These are phyloP conservation scores for Venturia carpophila DNA, from an alignment of 2,329 filamentous ascomycete species.

Conservation along the genomic window DNA sequence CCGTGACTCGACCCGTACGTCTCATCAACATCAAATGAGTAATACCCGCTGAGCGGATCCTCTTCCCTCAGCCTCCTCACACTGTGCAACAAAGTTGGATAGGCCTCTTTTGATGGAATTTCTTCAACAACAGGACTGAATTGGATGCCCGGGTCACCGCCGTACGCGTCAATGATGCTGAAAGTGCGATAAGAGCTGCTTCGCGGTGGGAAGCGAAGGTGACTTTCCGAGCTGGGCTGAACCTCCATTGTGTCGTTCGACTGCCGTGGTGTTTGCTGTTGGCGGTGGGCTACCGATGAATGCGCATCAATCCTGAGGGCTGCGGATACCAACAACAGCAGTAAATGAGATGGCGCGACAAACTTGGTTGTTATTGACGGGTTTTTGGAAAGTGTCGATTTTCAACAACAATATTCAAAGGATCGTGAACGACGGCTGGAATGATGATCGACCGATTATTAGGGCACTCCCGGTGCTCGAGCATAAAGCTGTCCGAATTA, in stretches of 20 bases:
- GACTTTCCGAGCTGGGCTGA: background rate
- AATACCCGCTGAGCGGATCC: slow-evolving; percentile 5
- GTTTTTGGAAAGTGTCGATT: background rate
- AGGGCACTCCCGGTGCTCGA: background rate
- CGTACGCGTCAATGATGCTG: slow-evolving; percentile 16
- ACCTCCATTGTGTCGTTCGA: background rate
- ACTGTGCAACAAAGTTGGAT: background rate
- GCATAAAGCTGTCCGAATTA: slow-evolving; percentile 11
- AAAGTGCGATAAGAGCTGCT: slow-evolving; percentile 4
- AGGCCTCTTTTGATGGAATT: background rate
- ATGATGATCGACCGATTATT: background rate
- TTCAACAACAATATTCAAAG: background rate
- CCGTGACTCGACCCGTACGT: slow-evolving; percentile 12
- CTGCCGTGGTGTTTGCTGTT: background rate
- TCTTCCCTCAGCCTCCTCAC: background rate
- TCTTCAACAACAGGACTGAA: background rate
- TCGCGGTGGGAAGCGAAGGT: slow-evolving; percentile 13
- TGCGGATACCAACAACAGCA: background rate
- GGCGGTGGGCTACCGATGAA: background rate
- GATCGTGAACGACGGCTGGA: background rate
- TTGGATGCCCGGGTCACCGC: background rate
- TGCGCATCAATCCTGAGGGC: background rate
- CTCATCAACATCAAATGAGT: slow-evolving; percentile 11
- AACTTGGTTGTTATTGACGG: background rate
- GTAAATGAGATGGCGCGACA: background rate